Base-by-base conservation (phyloP, 2,329 filamentous ascomycete species). In the Colletotrichum limetticola region DNA sequence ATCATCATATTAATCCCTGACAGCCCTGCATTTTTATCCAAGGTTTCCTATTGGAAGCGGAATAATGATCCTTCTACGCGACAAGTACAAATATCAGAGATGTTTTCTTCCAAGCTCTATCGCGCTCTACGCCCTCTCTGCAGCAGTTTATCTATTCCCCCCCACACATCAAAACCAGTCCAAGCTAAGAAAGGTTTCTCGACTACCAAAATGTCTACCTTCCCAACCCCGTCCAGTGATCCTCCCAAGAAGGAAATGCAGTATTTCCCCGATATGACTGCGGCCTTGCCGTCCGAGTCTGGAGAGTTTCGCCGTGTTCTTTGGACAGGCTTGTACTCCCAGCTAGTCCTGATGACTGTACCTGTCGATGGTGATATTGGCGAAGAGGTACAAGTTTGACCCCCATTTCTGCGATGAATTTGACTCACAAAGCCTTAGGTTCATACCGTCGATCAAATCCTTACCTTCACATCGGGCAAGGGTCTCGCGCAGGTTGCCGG, bases 261-360 rank as follows among this genome's bases (percentile, higher is more conserved):
- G n/a, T 89, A 91, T 79, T 91, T 92, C 75, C 86, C 88, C 0
- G 81, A 85, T 16, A 86, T 92, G 80, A 86, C 88, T 32, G 87
- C 84, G 9, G 82, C 86, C 8, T 83, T 91, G 61, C 85, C 90
- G 5, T 83, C 85, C 24, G 82, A 85, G 52, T 91, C 90, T 24
- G 86, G 83, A 3, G 87, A 90, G 70, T 92, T 92, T 78, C 84
- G 90, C 4, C 89, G 88, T 42, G 90, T 92, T 26, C 80, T 92
- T 16, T 90, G 88, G 80, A 92, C 91, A 2, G 90, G 90, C 0
- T 80, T 92, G 7, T 92, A 91, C 78, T 86, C 85, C 12, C 91
- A 92, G 79, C 80, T 92, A 9, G 90, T 92, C 0, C 85, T 90
- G 0, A 92, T 92, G 90, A 90, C 90, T 56, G 85, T 92, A 0